Percentiles rank a stretch among this genome's conserved stretches.
phyloP scores from a whole-genome alignment of 768 basidiomycete genomes.

The Tricholoma hemisulphureum region DNA sequence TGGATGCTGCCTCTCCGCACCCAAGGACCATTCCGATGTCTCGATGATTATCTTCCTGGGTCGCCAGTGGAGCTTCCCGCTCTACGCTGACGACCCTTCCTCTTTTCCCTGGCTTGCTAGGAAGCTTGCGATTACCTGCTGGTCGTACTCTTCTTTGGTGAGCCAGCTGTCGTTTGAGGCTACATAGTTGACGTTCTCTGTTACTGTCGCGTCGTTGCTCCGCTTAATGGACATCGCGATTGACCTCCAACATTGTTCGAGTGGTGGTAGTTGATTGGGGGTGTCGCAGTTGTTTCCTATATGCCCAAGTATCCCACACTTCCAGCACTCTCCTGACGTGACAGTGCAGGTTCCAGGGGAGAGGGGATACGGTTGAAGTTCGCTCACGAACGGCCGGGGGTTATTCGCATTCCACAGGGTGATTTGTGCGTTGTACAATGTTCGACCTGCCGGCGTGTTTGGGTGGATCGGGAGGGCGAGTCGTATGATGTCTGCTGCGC shows the following conservation, averaged over 20 bases:
- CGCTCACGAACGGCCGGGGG: too few relatives aligned
- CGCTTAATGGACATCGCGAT: constrained; percentile 12
- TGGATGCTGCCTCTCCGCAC: too few relatives aligned
- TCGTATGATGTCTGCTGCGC: too few relatives aligned
- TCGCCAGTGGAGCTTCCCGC: constrained; percentile 3
- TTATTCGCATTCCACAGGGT: too few relatives aligned
- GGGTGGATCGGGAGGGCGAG: too few relatives aligned
- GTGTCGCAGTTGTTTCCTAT: constrained; percentile 11
- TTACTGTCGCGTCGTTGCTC: neutral
- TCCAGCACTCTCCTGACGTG: too few relatives aligned
- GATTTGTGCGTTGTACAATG: too few relatives aligned
- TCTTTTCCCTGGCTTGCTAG: too few relatives aligned
- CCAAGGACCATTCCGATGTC: too few relatives aligned
- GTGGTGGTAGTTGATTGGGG: constrained; percentile 3
- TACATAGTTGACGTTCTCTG: neutral
- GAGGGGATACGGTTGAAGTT: constrained; percentile 19
- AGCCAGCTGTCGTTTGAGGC: neutral
- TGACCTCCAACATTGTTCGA: constrained; percentile 17
- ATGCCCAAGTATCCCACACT: constrained; percentile 22
- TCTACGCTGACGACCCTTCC: constrained; percentile 21
- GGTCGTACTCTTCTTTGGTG: constrained; percentile 3
- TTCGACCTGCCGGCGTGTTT: too few relatives aligned
- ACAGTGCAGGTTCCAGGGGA: constrained; percentile 19
- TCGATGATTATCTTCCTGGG: too few relatives aligned
- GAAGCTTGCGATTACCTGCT: constrained; percentile 9